Conservation (phyloP, 495 filamentous ascomycete species). For the Poronia punctata region DNA sequence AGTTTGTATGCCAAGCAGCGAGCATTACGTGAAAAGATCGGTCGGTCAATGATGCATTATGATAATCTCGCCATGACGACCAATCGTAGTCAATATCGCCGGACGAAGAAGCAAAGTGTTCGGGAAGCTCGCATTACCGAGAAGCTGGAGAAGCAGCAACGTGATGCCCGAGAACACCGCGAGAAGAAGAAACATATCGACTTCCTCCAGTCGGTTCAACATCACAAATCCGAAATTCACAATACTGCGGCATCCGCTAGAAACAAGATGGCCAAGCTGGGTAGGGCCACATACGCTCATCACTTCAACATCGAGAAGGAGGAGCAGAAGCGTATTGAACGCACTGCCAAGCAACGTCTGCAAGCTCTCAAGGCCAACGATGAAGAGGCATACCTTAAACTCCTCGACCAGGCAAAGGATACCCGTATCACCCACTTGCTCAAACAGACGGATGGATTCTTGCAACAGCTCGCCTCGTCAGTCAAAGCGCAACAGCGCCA, state of each 20-base stretch:
- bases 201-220: conserved; percentile 62
- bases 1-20: conserved; percentile 79
- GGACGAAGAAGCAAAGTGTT: conserved; percentile 92
- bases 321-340: conserved; percentile 93
- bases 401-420: conserved; percentile 97
- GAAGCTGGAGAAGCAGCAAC: conserved; percentile 97
- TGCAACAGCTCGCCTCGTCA: conserved; percentile 87
- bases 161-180: conserved; percentile 83
- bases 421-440: conserved; percentile 96
- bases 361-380: conserved; percentile 98
- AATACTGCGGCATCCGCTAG: conserved; percentile 31
- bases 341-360: conserved; percentile 98
- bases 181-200: conserved; percentile 96
- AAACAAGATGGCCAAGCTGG: conserved; percentile 71
- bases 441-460: conserved; percentile 92
- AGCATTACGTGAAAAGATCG: conserved; percentile 73
- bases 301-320: conserved; percentile 98
- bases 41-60: conserved; percentile 82
- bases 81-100: conserved; percentile 78
- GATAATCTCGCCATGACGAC: conserved; percentile 93
- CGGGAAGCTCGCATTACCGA: conserved; percentile 96
- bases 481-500: conserved; percentile 87
- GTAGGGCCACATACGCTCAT: conserved; percentile 75
- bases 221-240: conserved; percentile 48
- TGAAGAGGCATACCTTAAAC: conserved; percentile 94